Conservation (phyloP, 75 land plant species). For the Cryptomeria japonica region DNA sequence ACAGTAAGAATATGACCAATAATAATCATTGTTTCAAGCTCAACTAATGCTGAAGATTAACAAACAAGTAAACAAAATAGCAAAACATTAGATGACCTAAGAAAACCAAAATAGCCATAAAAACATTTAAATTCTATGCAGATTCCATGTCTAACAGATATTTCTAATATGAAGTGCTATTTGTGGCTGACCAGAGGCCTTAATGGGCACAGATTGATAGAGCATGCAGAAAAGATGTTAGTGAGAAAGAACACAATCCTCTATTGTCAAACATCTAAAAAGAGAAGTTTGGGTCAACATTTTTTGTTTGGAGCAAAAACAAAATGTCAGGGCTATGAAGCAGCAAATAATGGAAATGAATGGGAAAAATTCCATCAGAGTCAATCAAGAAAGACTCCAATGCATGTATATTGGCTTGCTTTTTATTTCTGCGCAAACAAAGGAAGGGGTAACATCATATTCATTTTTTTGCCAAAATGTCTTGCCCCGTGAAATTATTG, state of each 20-base stretch:
- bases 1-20: slow-evolving; percentile 11
- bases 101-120: neutral
- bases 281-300: neutral
- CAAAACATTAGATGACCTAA: neutral
- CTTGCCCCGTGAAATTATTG: neutral
- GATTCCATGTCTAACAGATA: neutral
- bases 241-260: neutral
- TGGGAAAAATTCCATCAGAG: neutral
- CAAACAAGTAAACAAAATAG: neutral
- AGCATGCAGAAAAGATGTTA: neutral
- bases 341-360: neutral
- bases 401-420: neutral
- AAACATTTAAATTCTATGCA: neutral
- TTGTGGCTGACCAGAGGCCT: neutral
- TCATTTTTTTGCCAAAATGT: neutral
- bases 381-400: neutral
- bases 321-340: neutral
- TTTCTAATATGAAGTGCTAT: neutral
- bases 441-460: neutral
- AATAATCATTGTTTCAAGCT: neutral
- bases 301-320: neutral
- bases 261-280: neutral
- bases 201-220: neutral
- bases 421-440: too few species aligned
- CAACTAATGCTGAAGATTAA: neutral